Evolutionary conservation across 768 basidiomycete genomes (phyloP).

Genomic region (Leucocoprinus sp.): DNA sequence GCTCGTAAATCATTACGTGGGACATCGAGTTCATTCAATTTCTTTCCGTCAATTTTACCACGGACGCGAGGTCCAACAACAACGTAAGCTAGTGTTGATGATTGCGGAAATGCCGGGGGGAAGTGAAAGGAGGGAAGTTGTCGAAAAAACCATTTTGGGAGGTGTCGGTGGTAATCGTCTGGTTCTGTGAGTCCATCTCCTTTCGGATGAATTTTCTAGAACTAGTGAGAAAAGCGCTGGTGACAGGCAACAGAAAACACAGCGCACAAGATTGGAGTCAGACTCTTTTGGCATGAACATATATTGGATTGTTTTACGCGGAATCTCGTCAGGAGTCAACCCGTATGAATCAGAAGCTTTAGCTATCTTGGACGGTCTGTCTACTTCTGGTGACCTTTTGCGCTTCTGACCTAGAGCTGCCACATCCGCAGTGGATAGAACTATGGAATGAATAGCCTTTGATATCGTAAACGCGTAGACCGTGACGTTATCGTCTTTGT

Average conservation of each 20-base stretch:
- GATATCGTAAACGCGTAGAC: slow-evolving; percentile 53
- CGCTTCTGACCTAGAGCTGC: slow-evolving; percentile 29
- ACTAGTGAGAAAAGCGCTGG: not conserved
- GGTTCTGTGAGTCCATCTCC: slow-evolving; percentile 4
- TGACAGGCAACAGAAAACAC: not conserved
- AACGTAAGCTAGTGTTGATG: slow-evolving; percentile 40
- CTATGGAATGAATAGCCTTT: slow-evolving; percentile 7
- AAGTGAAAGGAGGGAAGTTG: slow-evolving; percentile 30
- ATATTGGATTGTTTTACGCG: not conserved
- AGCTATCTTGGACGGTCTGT: slow-evolving; percentile 28
- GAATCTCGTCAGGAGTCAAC: too few relatives aligned
- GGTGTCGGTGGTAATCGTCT: slow-evolving; percentile 21
- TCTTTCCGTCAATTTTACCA: slow-evolving; percentile 65
- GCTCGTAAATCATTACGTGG: slow-evolving; percentile 50
- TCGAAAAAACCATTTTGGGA: slow-evolving; percentile 27
- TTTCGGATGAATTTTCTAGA: not conserved
- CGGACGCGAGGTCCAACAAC: slow-evolving; percentile 45
- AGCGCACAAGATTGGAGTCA: slow-evolving; percentile 10
- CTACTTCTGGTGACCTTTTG: slow-evolving; percentile 34
- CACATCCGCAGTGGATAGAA: not conserved
- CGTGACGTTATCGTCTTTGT: slow-evolving; percentile 53
- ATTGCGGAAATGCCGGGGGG: slow-evolving; percentile 11
- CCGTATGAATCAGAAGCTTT: slow-evolving; percentile 13
- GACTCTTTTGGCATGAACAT: slow-evolving; percentile 11
- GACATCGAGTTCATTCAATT: slow-evolving; percentile 58